Evolutionary conservation across 257 asterid species (phyloP).

Genomic region (Euphrasia confusa): DNA sequence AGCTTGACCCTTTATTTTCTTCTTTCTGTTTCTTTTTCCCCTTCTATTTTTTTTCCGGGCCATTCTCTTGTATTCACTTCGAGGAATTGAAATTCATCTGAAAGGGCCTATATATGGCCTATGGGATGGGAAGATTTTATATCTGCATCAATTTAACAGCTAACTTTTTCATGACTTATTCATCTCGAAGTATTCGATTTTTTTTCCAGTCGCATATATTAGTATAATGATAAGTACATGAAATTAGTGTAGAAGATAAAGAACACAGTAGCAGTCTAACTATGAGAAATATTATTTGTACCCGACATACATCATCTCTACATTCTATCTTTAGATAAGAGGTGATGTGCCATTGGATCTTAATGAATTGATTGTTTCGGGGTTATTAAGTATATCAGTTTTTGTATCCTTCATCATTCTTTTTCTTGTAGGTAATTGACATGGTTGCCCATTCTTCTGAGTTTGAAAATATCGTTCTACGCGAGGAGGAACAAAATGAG

Average conservation of each 20-base stretch:
- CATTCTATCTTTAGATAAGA: not conserved
- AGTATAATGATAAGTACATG: slow-evolving; percentile 12
- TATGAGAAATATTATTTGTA: slow-evolving; percentile 8
- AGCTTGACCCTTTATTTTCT: slow-evolving; percentile 6
- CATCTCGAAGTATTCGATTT: slow-evolving; percentile 5
- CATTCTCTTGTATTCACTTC: not conserved
- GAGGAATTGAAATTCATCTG: slow-evolving; percentile 8
- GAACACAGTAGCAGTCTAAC: not conserved
- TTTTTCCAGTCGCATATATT: slow-evolving; percentile 1
- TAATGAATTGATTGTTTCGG: not conserved
- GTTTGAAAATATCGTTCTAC: slow-evolving; percentile 88
- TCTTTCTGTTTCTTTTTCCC: not conserved
- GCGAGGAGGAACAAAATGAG: slow-evolving; percentile 96
- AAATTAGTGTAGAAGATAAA: not conserved
- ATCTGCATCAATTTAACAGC: slow-evolving; percentile 11
- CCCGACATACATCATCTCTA: not conserved
- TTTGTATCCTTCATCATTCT: slow-evolving; percentile 20
- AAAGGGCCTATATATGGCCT: not conserved
- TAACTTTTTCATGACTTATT: slow-evolving; percentile 9
- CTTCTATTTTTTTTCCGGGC: not conserved
- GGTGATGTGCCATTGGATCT: slow-evolving; percentile 8
- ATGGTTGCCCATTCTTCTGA: slow-evolving; percentile 98
- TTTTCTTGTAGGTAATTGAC: slow-evolving; percentile 62
- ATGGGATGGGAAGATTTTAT: slow-evolving; percentile 5
- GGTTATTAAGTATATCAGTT: slow-evolving; percentile 20